Conservation (phyloP, 2,329 filamentous ascomycete genomes). For the Teratosphaeria nubilosa region DNA sequence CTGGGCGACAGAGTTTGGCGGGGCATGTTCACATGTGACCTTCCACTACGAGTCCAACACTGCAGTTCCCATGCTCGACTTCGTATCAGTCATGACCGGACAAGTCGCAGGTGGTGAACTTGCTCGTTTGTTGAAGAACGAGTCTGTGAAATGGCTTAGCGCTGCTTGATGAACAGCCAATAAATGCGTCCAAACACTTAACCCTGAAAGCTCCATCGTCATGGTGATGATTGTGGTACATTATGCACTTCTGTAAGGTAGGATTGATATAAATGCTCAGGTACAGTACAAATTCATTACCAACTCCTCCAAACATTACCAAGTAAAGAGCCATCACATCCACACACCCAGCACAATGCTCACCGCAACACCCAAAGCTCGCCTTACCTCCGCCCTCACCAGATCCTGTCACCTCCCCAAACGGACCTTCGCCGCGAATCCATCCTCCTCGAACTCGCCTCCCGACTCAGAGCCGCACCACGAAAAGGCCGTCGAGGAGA, state of each 20-base stretch:
- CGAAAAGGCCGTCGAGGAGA: constrained; percentile 5
- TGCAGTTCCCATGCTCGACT: background rate
- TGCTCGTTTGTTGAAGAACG: too few relatives aligned
- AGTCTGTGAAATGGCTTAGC: background rate
- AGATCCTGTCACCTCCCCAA: background rate
- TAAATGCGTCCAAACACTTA: background rate
- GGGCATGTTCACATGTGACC: background rate
- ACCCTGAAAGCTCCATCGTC: background rate
- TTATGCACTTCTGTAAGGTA: background rate
- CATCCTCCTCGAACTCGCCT: background rate
- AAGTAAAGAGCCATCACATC: background rate
- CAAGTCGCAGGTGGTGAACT: too few relatives aligned
- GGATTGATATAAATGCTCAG: background rate
- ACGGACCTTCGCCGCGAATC: background rate
- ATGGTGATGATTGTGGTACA: background rate
- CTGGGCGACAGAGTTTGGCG: background rate
- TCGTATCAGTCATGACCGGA: background rate
- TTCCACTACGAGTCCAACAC: background rate
- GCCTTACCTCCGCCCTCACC: background rate
- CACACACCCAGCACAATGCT: background rate
- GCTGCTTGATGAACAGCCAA: background rate
- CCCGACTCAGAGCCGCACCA: background rate
- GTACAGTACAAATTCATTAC: background rate
- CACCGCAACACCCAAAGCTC: background rate
- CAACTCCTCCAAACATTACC: background rate